Evolutionary conservation across 345 rosid species (phyloP).

Genomic region (Linum lewisii): DNA sequence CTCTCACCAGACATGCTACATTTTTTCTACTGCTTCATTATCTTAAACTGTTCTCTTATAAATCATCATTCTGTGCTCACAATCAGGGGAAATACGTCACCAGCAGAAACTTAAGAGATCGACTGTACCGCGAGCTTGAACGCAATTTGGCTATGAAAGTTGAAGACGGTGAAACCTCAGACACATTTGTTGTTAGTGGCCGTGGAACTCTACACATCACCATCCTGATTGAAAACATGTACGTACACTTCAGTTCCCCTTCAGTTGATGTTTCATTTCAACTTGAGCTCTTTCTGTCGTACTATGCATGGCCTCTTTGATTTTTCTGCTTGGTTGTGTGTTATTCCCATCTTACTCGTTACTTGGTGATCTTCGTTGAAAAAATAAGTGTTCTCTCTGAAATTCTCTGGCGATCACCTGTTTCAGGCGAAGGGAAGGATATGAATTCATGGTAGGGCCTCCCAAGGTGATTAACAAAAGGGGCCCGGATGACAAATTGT

Average conservation of each 20-base stretch:
- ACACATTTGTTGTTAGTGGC: conserved; percentile 86
- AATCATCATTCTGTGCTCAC: background rate
- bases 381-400: too few species aligned
- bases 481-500: conserved; percentile 51
- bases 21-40: background rate
- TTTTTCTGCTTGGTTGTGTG: too few species aligned
- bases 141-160: conserved; percentile 95
- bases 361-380: too few species aligned
- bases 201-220: conserved; percentile 97
- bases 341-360: too few species aligned
- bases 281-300: too few species aligned
- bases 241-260: conserved; percentile 28
- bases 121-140: conserved; percentile 85
- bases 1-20: too few species aligned
- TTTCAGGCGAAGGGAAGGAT: conserved; percentile 97
- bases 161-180: conserved; percentile 96
- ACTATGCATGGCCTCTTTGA: too few species aligned
- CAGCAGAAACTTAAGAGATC: conserved; percentile 90
- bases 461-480: conserved; percentile 87
- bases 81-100: conserved; percentile 88
- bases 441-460: conserved; percentile 97
- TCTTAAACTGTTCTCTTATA: background rate
- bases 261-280: conserved; percentile 13
- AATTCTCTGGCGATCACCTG: conserved; percentile 4
- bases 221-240: conserved; percentile 90